Evolutionary conservation across 352 stramenopile species (phyloP), one percentile per base, ranked within the genome.

Genomic region (Pythium chondricola): DNA sequence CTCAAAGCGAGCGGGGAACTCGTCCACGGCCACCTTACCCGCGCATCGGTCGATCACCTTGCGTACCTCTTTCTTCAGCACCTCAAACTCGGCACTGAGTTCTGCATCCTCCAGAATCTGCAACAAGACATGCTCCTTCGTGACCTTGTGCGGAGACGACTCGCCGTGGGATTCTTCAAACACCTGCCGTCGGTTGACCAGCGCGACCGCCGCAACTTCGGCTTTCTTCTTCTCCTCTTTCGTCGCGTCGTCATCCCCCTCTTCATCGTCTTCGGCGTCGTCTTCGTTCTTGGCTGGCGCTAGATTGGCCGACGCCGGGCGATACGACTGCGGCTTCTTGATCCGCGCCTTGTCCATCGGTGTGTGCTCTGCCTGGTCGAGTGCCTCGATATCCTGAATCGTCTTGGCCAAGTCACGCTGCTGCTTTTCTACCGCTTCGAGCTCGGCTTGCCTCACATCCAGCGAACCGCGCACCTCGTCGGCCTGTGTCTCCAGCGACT

Each of bases 11-110:
- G 27, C 26, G 0, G 72, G 65, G 29, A 93, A 88, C 2, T 75
- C 60, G 13, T 58, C 56, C 18, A 90, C 33, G 11, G 71, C 48
- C 36, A 88, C 56, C 16, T 67, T 72, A 36, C 71, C 74, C 11
- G 71, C 61, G 33, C 67, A 69, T 4, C 70, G 65, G 29, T 85
- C 78, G 35, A 93, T 61, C 21, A 90, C 76, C 48, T 90, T 89
- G 48, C 53, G 55, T 11, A 90, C 65, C 46, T 89, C 79, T 25
- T 87, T 81, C 44, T 85, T 84, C 30, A 93, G 49, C 6, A 80
- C 44, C 22, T 55, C 69, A 45, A 88, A 79, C 45, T 83, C 76
- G 4, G 68, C 46, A 1, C 63, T 65, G 10, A 81, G 56, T 22
- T 74, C 52, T 3, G 60, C 29, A 52, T 88, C 43, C 18, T 57